Conservation (phyloP, 768 basidiomycete genomes). For the Mycena leptocephala region DNA sequence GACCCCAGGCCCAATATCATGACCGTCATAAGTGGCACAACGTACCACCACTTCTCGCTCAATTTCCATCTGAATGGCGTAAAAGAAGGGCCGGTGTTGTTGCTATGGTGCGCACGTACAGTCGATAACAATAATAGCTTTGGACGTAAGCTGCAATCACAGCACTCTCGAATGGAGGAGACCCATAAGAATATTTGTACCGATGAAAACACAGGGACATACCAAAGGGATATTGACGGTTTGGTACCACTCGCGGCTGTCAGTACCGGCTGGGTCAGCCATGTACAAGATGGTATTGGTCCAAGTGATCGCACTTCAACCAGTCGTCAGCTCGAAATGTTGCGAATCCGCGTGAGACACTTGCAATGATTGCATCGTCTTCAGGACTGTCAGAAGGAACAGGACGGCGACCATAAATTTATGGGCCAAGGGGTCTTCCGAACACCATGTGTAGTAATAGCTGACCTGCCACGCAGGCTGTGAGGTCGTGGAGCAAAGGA, state of each 20-base stretch:
- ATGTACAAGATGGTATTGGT: slow-evolving; percentile 15
- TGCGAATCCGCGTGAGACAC: not conserved
- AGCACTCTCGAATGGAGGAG: too few relatives aligned
- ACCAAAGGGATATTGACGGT: slow-evolving; percentile 20
- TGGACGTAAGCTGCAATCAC: too few relatives aligned
- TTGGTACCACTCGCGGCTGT: not conserved
- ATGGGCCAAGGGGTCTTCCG: not conserved
- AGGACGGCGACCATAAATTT: not conserved
- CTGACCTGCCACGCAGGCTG: not conserved
- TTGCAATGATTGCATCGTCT: slow-evolving; percentile 7
- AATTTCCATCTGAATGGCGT: not conserved
- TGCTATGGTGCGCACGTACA: too few relatives aligned
- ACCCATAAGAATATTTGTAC: too few relatives aligned
- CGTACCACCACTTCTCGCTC: slow-evolving; percentile 1
- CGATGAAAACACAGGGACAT: not conserved
- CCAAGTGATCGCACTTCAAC: slow-evolving; percentile 13
- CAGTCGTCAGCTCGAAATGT: not conserved
- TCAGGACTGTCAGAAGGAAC: slow-evolving; percentile 7
- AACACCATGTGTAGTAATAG: slow-evolving; percentile 9
- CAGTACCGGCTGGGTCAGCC: slow-evolving; percentile 1
- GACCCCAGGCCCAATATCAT: slow-evolving; percentile 11
- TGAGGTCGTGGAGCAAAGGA: not conserved
- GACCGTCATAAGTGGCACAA: not conserved
- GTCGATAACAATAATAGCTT: too few relatives aligned
- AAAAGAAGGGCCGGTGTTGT: too few relatives aligned